Evolutionary conservation across 768 basidiomycete species (phyloP), one percentile per base, ranked within the genome.

Genomic region (Lactarius sp.): DNA sequence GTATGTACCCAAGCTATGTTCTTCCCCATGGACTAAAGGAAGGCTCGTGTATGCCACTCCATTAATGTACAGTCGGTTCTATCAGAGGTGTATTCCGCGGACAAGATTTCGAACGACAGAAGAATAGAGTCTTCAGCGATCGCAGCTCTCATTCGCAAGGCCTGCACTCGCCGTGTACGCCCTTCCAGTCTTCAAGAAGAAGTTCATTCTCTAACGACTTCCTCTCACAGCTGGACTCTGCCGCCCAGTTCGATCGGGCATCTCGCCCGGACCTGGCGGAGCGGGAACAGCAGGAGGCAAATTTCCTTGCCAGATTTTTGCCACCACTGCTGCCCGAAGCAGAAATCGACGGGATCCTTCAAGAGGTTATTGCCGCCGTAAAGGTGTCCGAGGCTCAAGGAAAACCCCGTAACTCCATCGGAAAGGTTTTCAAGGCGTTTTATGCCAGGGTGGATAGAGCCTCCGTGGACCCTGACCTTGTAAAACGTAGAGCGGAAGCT

Each of bases 61-160:
- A 34, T n/a, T 56, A n/a, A 4, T 59, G 10, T 64, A 41, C 65
- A 90, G 88, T 85, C 86, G 31, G 79, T 88, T 37, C 77, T 90
- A 18, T 79, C 88, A 10, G 88, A 90, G 61, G 78, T 90, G 2
- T 83, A 89, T 66, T 78, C 81, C 9, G 79, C 83, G 41, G 88
- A 89, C 74, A 90, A 90, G 73, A 71, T 72, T 7, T 72, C 79
- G 33, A 70, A 75, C 33, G 75, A 77, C 49, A 69, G 70, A 16
- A 75, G 77, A 34, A 68, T 85, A 12, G 66, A 79, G n/a, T 75
- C 82, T 6, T 77, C 85, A 6, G 74, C 75, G 41, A 79, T 87
- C 47, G 72, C 81, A 33, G 70, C 73, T 49, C 79, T 89, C 64
- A 61, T 90, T 50, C 81, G 83, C 22, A 88, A 83, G 74, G 84